These are phyloP conservation scores for Arabidopsis hybrid DNA, from an alignment of 441 rosid species.

Conservation along the genomic window DNA sequence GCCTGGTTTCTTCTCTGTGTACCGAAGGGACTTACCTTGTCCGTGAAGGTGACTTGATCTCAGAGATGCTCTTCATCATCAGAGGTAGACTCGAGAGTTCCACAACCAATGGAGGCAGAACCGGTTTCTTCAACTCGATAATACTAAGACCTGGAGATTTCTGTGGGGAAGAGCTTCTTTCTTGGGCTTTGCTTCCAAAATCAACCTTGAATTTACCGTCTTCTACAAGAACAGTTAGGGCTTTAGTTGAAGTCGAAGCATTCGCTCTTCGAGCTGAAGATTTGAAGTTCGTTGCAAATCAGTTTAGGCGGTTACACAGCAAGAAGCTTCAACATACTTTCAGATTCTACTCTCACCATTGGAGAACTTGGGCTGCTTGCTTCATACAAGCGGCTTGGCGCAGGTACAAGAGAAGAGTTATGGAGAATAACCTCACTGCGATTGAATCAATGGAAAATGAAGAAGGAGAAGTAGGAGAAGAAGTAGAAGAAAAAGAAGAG, in stretches of 20 bases:
- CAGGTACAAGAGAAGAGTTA: slow-evolving; percentile 70
- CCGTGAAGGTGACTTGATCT: slow-evolving; percentile 90
- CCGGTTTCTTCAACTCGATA: slow-evolving; percentile 89
- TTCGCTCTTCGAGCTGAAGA: slow-evolving; percentile 93
- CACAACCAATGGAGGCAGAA: slow-evolving; percentile 91
- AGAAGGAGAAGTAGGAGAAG: slow-evolving; percentile 41
- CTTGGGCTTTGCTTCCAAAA: slow-evolving; percentile 92
- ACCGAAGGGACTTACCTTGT: slow-evolving; percentile 83
- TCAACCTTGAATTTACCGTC: slow-evolving; percentile 78
- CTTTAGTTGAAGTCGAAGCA: slow-evolving; percentile 86
- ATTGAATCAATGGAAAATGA: slow-evolving; percentile 54
- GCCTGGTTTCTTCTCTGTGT: slow-evolving; percentile 70
- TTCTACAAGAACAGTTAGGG: slow-evolving; percentile 88
- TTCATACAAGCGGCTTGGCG: slow-evolving; percentile 95
- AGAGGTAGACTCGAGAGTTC: slow-evolving; percentile 91
- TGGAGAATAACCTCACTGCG: slow-evolving; percentile 52
- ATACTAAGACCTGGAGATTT: slow-evolving; percentile 83
- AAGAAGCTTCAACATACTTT: slow-evolving; percentile 91
- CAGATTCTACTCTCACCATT: slow-evolving; percentile 88
- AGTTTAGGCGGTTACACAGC: slow-evolving; percentile 91
- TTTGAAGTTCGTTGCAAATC: slow-evolving; percentile 90
- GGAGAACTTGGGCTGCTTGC: slow-evolving; percentile 99
- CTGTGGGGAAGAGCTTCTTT: slow-evolving; percentile 91
- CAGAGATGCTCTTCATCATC: slow-evolving; percentile 87
- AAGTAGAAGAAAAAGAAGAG: slow-evolving; percentile 39